Evolutionary conservation across 495 filamentous ascomycete genomes (phyloP), one percentile per base, ranked within the genome.

Genomic region (Alectoria sarmentosa): DNA sequence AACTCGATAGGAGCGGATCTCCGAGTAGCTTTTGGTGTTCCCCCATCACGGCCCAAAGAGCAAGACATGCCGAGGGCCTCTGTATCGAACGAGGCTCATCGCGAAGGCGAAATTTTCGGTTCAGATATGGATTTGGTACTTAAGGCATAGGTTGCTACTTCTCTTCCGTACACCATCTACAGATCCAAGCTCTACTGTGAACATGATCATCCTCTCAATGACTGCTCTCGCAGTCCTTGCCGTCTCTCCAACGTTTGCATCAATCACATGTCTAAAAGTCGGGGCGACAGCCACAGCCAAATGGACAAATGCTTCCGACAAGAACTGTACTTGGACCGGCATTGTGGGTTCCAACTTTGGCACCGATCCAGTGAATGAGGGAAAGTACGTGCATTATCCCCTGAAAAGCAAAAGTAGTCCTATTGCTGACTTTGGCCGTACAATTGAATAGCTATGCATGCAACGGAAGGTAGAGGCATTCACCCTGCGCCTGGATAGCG

Each of bases 281-380:
- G 61, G 61, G 19, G 2, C 34, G 30, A 66, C 49, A 32, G 66
- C 66, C 17, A 68, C 63, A 14, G 68, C 68, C 14, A 49, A 5
- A 34, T 70, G 66, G 68, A 65, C 46, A 26, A 66, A 68, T 26
- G 23, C 36, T 13, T 52, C 36, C 5, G 59, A 48, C 7, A 17
- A 66, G 38, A 48, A 21, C 2, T 70, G 68, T 38, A 58, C 58
- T 4, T 70, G 68, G 68, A 62, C 38, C 2, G 68, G 66, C 9
- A 13, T 28, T 28, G 68, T 70, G 17, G 68, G 68, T 9, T 63
- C 62, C 11, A 68, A 70, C 58, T 70, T 70, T 44, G 68, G 68
- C 44, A 23, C 38, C 14, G 46, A 61, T 56, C 37, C 14, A 10
- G 30, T 56, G 0, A 68, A 70, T 46, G 17, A 49, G 28, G 68